Evolutionary conservation across 805 yeast species (phyloP).

Genomic region (Saccharomycopsis guyanensis): DNA sequence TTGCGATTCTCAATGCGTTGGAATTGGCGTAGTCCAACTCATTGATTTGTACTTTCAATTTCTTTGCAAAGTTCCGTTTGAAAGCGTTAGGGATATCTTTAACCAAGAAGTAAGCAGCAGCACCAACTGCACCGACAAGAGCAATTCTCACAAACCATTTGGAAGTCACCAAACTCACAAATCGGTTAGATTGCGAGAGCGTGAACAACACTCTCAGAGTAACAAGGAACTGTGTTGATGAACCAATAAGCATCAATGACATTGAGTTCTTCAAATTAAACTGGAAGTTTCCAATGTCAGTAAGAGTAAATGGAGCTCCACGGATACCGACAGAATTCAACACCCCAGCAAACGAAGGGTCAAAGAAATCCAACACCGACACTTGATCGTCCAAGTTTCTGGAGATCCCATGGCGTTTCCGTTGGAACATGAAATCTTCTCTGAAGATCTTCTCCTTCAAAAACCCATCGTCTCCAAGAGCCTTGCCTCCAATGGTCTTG

Average conservation of each 20-base stretch:
- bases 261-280: conserved; percentile 28
- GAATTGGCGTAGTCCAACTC: conserved; percentile 69
- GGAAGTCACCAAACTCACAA: conserved; percentile 10
- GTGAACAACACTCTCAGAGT: conserved; percentile 15
- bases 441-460: conserved; percentile 55
- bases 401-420: conserved; percentile 53
- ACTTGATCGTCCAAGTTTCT: conserved; percentile 54
- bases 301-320: background rate
- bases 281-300: conserved; percentile 10
- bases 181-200: conserved; percentile 28
- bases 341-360: conserved; percentile 62
- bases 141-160: conserved; percentile 26
- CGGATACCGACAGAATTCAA: conserved; percentile 36
- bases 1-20: conserved; percentile 71
- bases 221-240: conserved; percentile 25
- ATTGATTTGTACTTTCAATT: conserved; percentile 54
- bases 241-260: conserved; percentile 26
- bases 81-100: conserved; percentile 84
- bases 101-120: conserved; percentile 55
- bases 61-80: conserved; percentile 73
- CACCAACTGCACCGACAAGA: conserved; percentile 40
- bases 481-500: conserved; percentile 49
- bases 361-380: conserved; percentile 67
- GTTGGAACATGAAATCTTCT: conserved; percentile 75
- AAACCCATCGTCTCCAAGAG: conserved; percentile 53